Base-by-base conservation (phyloP, 1,139 yeast genomes). In the Protomyces pachydermus region DNA sequence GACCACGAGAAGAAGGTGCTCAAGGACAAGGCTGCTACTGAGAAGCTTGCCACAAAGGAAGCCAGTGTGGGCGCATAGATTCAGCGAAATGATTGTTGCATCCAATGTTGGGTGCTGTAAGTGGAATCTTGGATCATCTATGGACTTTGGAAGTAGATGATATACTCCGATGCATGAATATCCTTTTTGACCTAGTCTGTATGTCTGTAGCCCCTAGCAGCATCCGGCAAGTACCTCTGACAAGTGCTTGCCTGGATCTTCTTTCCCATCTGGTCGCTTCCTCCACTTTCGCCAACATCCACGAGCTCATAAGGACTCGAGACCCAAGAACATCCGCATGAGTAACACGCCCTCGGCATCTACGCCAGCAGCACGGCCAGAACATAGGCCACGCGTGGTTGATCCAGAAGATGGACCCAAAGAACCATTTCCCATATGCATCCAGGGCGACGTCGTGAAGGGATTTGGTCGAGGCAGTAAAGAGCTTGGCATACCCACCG, bases 401-500 rank as follows among this genome's bases (percentile, higher is more conserved):
- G 66, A 60, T 16, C 32, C 64, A 8, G 61, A 60, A 28, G 37
- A 56, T 28, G 65, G 60, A 1, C 61, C 62, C 10, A 23, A 16
- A 8, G 28, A 16, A 25, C 65, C 66, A 6, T 65, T 56, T 32
- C 66, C 66, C n/a, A 65, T 65, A 20, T 50, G 61, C 39, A 35
- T 65, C 23, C 52, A 56, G 39, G 66, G 66, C n/a, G 57, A 55
- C 23, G 84, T 95, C 46, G 82, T 88, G 25, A 82, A 93, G 52
- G 98, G 99, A 0, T 93, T 89, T 75, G 99, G 98, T 3, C 81
- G 99, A 66, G 99, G 99, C 0, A 89, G 97, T 76, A 95, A 42
- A 37, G 58, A 54, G 91, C 28, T 58, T 9, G 62, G 62, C 45
- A 58, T 58, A 14, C 90, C 91, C 0, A 81, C 89, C 10, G 81